Base-by-base conservation (phyloP, 306 rosid species). In the Citrullus amarus region DNA sequence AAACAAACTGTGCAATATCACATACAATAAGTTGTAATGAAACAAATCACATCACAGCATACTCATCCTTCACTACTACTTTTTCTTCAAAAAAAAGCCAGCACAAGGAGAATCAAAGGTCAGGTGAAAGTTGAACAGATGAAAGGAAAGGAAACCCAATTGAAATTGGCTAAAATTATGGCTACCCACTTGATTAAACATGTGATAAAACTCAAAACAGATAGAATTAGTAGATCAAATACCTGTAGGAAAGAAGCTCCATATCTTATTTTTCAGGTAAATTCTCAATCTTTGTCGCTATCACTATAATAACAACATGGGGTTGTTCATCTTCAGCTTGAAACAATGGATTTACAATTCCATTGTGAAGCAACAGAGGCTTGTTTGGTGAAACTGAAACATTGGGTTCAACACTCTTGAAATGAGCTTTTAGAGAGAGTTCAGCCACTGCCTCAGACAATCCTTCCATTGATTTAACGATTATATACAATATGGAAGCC, bases 161-260 rank as follows among this genome's bases (percentile, higher is more conserved):
- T 16, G 62, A 15, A 17, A 75, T 58, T 17, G 39, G 38, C 9
- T 2, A 36, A 74, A 39, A 67, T 38, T 4, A 38, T 9, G 16
- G 25, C 20, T 17, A 67, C 70, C 50, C 51, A 67, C 39, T 14
- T 17, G 48, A 66, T 66, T 39, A 39, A 41, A 67, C 48, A 14
- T 17, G 22, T 46, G 8, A 25, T n/a, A 71, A 50, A 15, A 50
- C 20, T 14, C 1, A 71, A 28, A 51, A 72, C 15, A 73, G 61
- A 28, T 25, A 30, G 22, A 50, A 51, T 50, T 30, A 25, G 18
- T 48, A 28, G 78, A 73, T 51, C 38, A 46, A 18, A 57, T 86
- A 88, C 98, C 98, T 86, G 83, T 92, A 90, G 32, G 97, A 88
- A 41, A 92, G 87, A 82, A 92, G 81, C 61, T 95, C 95, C 95